A percentile compares a stretch with the other conserved stretches of the same genome.
Conservation (phyloP, 176 grass and related monocot genomes). For the Musa beccarii region DNA sequence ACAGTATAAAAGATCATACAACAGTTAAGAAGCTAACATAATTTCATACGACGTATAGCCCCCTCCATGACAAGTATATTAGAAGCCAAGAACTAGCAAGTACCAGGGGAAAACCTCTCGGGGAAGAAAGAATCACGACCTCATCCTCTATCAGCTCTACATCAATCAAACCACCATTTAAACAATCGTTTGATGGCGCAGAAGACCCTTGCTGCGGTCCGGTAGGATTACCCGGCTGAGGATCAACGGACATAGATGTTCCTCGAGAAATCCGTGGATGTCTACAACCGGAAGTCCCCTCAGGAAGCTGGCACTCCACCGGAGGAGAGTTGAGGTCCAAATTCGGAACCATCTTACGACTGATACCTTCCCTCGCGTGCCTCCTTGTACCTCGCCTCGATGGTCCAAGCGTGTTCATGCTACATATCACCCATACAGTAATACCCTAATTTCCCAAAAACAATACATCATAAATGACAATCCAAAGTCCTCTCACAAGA, state of each 20-base stretch:
- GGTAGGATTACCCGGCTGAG: not conserved
- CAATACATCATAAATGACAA: not conserved
- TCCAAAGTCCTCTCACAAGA: not conserved
- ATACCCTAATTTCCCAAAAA: too few species aligned
- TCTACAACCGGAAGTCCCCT: not conserved
- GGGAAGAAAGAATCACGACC: not conserved
- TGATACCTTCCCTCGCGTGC: not conserved
- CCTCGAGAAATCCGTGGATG: not conserved
- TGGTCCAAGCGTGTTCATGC: not conserved
- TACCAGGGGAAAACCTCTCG: not conserved
- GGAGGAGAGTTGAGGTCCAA: conserved; percentile 4
- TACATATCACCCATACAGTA: not conserved
- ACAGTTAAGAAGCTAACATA: not conserved
- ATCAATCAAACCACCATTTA: not conserved
- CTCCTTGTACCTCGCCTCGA: not conserved
- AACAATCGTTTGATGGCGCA: not conserved
- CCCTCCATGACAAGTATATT: not conserved
- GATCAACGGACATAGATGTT: too few species aligned
- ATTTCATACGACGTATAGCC: not conserved
- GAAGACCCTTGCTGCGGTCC: not conserved
- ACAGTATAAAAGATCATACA: not conserved
- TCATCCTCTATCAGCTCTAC: not conserved
- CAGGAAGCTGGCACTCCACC: not conserved
- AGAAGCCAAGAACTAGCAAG: not conserved
- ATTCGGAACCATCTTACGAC: not conserved